These are phyloP conservation scores for Prunus campanulata DNA, from an alignment of 306 rosid species.

Conservation along the genomic window DNA sequence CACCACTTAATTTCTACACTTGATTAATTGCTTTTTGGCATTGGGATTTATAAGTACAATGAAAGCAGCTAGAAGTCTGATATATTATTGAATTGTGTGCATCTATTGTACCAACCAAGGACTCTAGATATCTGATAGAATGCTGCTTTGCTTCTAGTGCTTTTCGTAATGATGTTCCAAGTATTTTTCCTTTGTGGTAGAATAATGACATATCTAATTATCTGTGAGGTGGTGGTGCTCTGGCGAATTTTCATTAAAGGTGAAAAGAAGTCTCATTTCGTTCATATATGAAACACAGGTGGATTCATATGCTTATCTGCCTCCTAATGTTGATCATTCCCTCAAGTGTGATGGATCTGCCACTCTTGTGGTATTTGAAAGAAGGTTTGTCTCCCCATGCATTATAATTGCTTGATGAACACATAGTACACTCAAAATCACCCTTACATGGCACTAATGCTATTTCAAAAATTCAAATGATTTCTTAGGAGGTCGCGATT, in stretches of 20 bases:
- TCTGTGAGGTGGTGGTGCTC: neutral
- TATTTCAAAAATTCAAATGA: conserved; percentile 19
- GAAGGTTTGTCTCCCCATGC: conserved; percentile 58
- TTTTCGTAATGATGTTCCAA: neutral
- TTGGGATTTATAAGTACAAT: neutral
- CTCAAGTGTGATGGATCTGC: conserved; percentile 58
- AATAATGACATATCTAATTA: neutral
- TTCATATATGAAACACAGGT: conserved; percentile 51
- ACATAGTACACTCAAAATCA: conserved; percentile 7
- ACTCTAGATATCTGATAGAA: neutral
- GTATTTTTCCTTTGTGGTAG: neutral
- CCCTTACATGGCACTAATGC: neutral
- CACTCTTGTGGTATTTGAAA: conserved; percentile 69
- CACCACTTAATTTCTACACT: neutral
- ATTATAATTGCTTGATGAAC: conserved; percentile 14
- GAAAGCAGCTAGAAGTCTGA: neutral
- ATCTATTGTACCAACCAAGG: neutral
- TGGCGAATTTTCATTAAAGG: neutral
- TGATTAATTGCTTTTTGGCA: neutral
- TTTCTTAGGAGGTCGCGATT: neutral
- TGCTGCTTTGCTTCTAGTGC: neutral
- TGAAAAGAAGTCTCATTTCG: conserved; percentile 15
- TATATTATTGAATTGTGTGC: neutral
- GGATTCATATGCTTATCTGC: conserved; percentile 82
- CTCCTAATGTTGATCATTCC: conserved; percentile 70